Percentiles rank a stretch among this genome's conserved stretches.
Conservation (phyloP, 1,284 basidiomycete species). For the Leccinum variabile region DNA sequence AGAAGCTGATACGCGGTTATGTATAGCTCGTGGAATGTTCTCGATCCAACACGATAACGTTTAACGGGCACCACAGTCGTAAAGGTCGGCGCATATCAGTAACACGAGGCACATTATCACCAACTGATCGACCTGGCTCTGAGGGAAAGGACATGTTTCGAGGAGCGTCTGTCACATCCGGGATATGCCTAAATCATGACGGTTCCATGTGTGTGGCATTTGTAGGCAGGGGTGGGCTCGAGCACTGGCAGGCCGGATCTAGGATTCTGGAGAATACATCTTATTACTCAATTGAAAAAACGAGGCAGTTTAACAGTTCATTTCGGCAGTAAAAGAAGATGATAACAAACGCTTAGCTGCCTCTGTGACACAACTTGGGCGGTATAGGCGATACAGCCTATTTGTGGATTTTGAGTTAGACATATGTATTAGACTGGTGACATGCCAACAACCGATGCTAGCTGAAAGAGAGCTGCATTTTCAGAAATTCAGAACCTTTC, state of each 20-base stretch:
- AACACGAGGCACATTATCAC: neutral
- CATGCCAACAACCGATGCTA: too few relatives aligned
- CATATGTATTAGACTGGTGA: too few relatives aligned
- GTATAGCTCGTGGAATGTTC: neutral
- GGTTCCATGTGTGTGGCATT: neutral
- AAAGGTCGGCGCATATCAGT: neutral
- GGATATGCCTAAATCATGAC: neutral
- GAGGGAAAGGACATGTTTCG: neutral
- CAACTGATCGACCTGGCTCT: conserved; percentile 1
- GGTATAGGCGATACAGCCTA: too few relatives aligned
- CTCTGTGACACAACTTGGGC: too few relatives aligned
- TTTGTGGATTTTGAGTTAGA: too few relatives aligned
- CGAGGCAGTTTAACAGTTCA: conserved; percentile 23
- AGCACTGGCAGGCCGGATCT: neutral
- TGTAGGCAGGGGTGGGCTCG: neutral
- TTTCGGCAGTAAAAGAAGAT: conserved; percentile 7
- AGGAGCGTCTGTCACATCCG: neutral
- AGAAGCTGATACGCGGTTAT: neutral
- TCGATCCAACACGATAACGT: neutral
- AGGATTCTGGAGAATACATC: conserved; percentile 6
- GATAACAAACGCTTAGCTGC: conserved; percentile 3
- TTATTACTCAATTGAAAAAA: conserved; percentile 20
- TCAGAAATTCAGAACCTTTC: too few relatives aligned
- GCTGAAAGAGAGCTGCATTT: too few relatives aligned
- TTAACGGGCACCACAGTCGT: neutral